phyloP scores from a whole-genome alignment of 2,329 filamentous ascomycete genomes.

The Ceratocystis cacaofunesta region DNA sequence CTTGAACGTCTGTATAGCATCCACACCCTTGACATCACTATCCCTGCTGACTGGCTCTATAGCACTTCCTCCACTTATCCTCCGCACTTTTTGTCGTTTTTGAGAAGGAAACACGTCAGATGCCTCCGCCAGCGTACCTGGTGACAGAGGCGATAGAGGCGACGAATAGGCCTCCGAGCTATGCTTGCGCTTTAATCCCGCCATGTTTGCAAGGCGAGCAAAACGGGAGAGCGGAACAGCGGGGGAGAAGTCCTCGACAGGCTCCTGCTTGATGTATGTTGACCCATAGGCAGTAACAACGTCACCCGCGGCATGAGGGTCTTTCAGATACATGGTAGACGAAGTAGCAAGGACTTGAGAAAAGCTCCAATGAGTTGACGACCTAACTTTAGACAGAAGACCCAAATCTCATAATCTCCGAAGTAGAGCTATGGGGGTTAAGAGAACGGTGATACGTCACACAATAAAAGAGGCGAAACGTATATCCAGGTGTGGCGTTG shows the following conservation, averaged over 20 bases:
- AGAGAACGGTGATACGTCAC: background rate
- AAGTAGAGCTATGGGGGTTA: background rate
- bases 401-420: constrained; percentile 1
- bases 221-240: constrained; percentile 1
- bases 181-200: constrained; percentile 15
- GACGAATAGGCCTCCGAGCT: constrained; percentile 11
- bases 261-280: constrained; percentile 15
- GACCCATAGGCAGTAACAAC: constrained; percentile 6
- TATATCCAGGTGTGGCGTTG: background rate
- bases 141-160: constrained; percentile 14
- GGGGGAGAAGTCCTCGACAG: constrained; percentile 8
- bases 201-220: background rate
- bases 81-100: constrained; percentile 11
- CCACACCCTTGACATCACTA: background rate
- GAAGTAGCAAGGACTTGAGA: background rate
- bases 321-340: constrained; percentile 3
- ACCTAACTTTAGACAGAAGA: background rate
- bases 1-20: constrained; percentile 1
- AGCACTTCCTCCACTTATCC: background rate
- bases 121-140: constrained; percentile 3
- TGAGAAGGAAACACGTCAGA: constrained; percentile 11
- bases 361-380: background rate
- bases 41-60: background rate
- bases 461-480: background rate
- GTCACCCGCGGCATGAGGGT: background rate